phyloP scores from a whole-genome alignment of 2,329 filamentous ascomycete genomes.

The Aspergillus calidoustus region DNA sequence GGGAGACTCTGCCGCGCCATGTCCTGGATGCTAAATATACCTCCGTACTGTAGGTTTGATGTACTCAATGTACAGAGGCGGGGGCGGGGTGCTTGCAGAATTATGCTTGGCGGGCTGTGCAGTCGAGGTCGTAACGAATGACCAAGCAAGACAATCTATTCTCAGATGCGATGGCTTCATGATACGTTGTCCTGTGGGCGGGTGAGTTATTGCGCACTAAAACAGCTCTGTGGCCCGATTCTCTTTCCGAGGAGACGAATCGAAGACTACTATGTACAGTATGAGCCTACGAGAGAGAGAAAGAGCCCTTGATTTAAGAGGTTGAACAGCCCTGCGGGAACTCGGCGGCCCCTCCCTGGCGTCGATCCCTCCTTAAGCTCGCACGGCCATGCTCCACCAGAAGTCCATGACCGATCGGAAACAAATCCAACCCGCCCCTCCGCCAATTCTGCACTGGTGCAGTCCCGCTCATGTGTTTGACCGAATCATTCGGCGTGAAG shows the following conservation, averaged over 20 bases:
- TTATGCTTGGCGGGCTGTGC: background rate
- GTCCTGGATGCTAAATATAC: background rate
- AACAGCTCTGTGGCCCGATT: background rate
- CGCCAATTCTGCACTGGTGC: background rate
- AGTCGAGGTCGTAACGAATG: background rate
- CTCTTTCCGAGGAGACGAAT: background rate
- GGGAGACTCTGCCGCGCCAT: background rate
- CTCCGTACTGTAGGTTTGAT: background rate
- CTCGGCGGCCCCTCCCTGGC: slow-evolving; percentile 4
- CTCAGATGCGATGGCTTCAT: background rate
- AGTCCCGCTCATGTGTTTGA: background rate
- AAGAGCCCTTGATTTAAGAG: background rate
- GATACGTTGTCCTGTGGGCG: background rate
- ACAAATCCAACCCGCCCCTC: background rate
- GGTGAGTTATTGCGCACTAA: background rate
- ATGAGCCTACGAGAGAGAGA: too few relatives aligned
- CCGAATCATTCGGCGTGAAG: background rate
- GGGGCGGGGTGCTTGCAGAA: background rate
- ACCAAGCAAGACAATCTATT: background rate
- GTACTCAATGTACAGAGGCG: background rate
- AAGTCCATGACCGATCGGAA: background rate
- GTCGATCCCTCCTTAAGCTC: slow-evolving; percentile 7
- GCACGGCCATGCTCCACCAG: slow-evolving; percentile 3
- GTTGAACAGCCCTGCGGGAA: slow-evolving; percentile 2
- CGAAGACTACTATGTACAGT: background rate